A percentile compares a stretch with the other conserved stretches of the same genome.
Conservation (phyloP, 169 alveolate genomes). For the Eimeria acervulina region DNA sequence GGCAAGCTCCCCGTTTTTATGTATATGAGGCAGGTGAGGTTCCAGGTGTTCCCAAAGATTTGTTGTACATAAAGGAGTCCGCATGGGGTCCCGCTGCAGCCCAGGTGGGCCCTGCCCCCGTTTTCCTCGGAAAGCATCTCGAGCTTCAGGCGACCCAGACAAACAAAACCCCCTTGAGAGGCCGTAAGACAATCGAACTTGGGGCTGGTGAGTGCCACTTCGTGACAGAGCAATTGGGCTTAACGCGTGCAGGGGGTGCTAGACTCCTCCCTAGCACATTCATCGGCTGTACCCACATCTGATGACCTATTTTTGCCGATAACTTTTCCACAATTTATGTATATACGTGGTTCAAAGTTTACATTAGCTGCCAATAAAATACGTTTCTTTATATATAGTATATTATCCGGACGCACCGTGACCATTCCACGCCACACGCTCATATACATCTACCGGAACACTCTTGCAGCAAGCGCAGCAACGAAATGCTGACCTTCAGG, state of each 20-base stretch:
- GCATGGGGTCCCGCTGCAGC: conserved; percentile 77
- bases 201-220: conserved; percentile 53
- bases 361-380: no score
- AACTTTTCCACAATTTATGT: no score
- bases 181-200: conserved; percentile 68
- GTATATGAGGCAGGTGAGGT: conserved; percentile 69
- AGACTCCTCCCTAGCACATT: background rate
- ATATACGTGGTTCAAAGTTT: no score
- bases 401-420: no score
- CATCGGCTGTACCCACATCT: background rate
- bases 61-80: conserved; percentile 56
- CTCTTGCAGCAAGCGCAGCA: background rate
- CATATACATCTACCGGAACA: background rate
- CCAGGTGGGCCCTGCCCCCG: conserved; percentile 79
- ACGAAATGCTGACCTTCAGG: conserved; percentile 17
- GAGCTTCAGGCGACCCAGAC: conserved; percentile 67
- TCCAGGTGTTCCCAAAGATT: conserved; percentile 48
- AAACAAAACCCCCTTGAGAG: conserved; percentile 31
- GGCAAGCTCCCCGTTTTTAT: conserved; percentile 72
- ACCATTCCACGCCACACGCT: background rate
- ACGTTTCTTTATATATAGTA: no score
- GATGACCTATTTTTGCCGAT: no score
- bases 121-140: conserved; percentile 68
- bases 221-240: background rate
- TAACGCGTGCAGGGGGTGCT: background rate